Evolutionary conservation across 805 yeast genomes (phyloP).

Genomic region (Lipomyces orientalis): DNA sequence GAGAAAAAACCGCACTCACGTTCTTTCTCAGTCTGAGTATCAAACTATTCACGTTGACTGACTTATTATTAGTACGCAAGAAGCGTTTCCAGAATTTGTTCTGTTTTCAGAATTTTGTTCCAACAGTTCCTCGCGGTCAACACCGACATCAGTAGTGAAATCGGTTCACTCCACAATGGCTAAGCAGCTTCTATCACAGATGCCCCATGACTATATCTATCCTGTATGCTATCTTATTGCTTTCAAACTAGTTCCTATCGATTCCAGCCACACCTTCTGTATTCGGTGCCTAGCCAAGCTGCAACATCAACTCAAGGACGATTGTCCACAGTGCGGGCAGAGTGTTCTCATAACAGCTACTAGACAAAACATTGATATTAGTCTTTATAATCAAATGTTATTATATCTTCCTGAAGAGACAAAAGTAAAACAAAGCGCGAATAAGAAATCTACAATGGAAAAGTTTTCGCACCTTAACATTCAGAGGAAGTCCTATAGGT

Average conservation of each 20-base stretch:
- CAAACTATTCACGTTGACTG: too few relatives aligned
- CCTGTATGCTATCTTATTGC: constrained; percentile 75
- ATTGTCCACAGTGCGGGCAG: constrained; percentile 69
- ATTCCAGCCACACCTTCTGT: constrained; percentile 72
- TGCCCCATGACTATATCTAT: constrained; percentile 78
- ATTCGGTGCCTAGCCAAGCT: constrained; percentile 71
- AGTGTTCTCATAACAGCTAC: constrained; percentile 63
- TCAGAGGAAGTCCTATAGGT: too few relatives aligned
- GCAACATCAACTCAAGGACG: constrained; percentile 61
- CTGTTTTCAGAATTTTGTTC: constrained; percentile 38
- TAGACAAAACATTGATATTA: constrained; percentile 61
- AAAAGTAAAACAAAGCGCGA: constrained; percentile 62
- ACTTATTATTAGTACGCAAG: constrained; percentile 21
- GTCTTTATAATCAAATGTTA: constrained; percentile 59
- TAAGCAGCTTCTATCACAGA: constrained; percentile 56
- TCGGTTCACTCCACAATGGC: constrained; percentile 59
- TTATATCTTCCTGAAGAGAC: constrained; percentile 69
- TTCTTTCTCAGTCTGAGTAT: neutral
- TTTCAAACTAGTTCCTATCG: constrained; percentile 68
- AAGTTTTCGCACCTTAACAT: too few relatives aligned
- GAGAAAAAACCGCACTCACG: constrained; percentile 67
- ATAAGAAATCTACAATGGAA: constrained; percentile 46
- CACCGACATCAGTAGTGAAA: constrained; percentile 51
- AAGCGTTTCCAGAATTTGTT: constrained; percentile 49
- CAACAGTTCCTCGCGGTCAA: neutral